Evolutionary conservation across 2,329 filamentous ascomycete species (phyloP).

Genomic region (Fusarium dimerum): DNA sequence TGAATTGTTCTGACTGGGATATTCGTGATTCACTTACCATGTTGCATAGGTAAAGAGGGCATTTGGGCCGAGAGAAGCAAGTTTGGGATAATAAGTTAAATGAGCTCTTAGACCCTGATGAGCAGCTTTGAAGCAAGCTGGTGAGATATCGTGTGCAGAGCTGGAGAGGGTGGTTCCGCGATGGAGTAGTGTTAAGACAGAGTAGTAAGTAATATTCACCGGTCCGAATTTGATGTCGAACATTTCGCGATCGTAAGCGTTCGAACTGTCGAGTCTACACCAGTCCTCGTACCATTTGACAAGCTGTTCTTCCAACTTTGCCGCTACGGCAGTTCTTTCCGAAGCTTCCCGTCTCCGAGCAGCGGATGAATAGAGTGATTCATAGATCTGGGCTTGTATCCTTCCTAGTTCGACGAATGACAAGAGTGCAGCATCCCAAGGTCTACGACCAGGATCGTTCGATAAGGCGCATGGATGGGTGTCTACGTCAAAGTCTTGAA

Average conservation of each 20-base stretch:
- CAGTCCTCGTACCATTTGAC: conserved; percentile 1
- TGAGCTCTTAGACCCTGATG: conserved; percentile 2
- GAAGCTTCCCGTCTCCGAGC: neutral
- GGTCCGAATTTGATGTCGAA: conserved; percentile 2
- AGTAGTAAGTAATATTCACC: conserved; percentile 1
- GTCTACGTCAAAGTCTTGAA: conserved; percentile 6
- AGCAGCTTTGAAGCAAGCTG: conserved; percentile 3
- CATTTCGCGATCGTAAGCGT: neutral
- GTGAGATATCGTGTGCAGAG: conserved; percentile 1
- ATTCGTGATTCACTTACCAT: neutral
- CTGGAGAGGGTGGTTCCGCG: neutral
- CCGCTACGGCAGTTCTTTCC: neutral
- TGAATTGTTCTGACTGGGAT: neutral
- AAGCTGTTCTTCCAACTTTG: neutral
- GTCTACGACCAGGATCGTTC: neutral
- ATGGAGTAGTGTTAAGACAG: conserved; percentile 1
- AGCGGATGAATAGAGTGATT: neutral
- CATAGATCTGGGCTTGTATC: conserved; percentile 7
- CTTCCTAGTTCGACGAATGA: conserved; percentile 1
- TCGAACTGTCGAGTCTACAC: neutral
- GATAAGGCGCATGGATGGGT: neutral
- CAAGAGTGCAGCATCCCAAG: conserved; percentile 1
- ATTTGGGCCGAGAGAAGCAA: neutral
- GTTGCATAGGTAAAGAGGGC: neutral
- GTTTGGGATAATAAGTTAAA: neutral